A percentile compares a stretch with the other conserved stretches of the same genome.
Evolutionary conservation across 1,284 basidiomycete genomes (phyloP).

Genomic region (Malassezia globosa): DNA sequence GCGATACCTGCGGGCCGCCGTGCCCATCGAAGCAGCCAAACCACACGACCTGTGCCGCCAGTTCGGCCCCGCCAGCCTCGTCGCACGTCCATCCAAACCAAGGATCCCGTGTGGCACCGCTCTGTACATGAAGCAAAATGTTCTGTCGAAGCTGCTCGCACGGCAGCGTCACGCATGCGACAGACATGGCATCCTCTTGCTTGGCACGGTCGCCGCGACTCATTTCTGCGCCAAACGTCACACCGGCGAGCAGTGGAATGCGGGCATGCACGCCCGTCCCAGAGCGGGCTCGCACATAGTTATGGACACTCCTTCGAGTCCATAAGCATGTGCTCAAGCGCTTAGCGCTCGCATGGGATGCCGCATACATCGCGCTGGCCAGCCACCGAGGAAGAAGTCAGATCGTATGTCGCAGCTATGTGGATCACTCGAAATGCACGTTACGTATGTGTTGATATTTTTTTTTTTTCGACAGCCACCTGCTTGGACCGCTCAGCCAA

Average conservation of each 20-base stretch:
- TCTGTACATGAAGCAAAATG: constrained; percentile 12
- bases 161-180: constrained; percentile 35
- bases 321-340: too few species aligned
- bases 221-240: constrained; percentile 11
- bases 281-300: constrained; percentile 14
- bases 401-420: not conserved
- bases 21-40: constrained; percentile 45
- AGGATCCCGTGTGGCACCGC: constrained; percentile 14
- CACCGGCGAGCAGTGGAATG: constrained; percentile 13
- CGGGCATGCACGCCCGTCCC: constrained; percentile 9
- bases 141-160: constrained; percentile 24
- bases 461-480: too few species aligned
- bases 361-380: too few species aligned
- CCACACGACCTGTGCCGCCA: constrained; percentile 43
- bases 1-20: constrained; percentile 34
- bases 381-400: not conserved
- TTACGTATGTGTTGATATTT: too few species aligned
- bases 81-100: constrained; percentile 27
- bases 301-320: constrained; percentile 4
- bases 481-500: too few species aligned
- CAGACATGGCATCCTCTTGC: constrained; percentile 39
- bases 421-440: not conserved
- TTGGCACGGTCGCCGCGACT: constrained; percentile 33
- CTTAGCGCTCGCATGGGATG: not conserved
- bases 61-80: constrained; percentile 29